phyloP scores from a whole-genome alignment of 2,329 filamentous ascomycete species.

The Mycosphaerelloides madeirae region DNA sequence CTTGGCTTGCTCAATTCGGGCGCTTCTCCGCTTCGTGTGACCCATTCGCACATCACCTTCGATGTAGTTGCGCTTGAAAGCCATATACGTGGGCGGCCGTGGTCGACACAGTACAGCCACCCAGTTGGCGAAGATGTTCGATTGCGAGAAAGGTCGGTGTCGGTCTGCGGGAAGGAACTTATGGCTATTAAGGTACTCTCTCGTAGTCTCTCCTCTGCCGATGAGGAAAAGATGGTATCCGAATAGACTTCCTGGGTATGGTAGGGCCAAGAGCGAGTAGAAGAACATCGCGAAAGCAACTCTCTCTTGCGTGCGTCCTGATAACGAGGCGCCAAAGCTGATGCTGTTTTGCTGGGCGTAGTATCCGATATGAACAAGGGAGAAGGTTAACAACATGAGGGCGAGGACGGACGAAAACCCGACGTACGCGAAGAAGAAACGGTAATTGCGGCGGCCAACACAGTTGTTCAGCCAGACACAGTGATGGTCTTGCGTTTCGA shows the following conservation, averaged over 20 bases:
- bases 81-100: slow-evolving; percentile 79
- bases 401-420: slow-evolving; percentile 71
- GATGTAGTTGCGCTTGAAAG: slow-evolving; percentile 72
- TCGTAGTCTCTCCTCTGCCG: slow-evolving; percentile 84
- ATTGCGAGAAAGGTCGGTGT: slow-evolving; percentile 81
- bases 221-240: slow-evolving; percentile 90
- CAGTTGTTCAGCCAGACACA: slow-evolving; percentile 99
- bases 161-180: slow-evolving; percentile 91
- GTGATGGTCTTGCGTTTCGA: slow-evolving; percentile 96
- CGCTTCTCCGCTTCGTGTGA: slow-evolving; percentile 23
- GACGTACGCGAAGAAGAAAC: slow-evolving; percentile 94
- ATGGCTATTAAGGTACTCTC: slow-evolving; percentile 92
- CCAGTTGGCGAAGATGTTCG: slow-evolving; percentile 71
- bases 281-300: slow-evolving; percentile 74
- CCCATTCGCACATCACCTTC: slow-evolving; percentile 83
- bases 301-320: slow-evolving; percentile 24
- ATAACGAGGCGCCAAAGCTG: slow-evolving; percentile 62
- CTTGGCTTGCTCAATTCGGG: slow-evolving; percentile 10
- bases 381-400: slow-evolving; percentile 70
- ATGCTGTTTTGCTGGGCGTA: slow-evolving; percentile 62
- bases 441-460: slow-evolving; percentile 92
- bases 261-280: slow-evolving; percentile 67
- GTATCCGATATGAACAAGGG: slow-evolving; percentile 72
- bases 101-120: slow-evolving; percentile 75
- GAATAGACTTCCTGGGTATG: slow-evolving; percentile 79